phyloP scores from a whole-genome alignment of 495 filamentous ascomycete genomes.

The Trichoderma reesei region DNA sequence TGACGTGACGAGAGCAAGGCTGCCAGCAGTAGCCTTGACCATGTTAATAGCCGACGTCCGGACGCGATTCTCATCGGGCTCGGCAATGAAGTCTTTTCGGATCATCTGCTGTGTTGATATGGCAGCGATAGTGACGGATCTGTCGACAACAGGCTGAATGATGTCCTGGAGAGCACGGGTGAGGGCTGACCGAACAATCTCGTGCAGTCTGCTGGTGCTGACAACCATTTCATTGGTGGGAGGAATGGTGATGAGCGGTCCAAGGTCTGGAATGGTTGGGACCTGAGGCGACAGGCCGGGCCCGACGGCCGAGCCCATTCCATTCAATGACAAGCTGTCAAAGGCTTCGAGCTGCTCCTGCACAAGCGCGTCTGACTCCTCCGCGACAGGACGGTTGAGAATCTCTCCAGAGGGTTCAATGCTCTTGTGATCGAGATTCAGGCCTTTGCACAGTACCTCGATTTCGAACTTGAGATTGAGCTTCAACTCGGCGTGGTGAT shows the following conservation, averaged over 20 bases:
- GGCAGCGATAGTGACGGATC: slow-evolving; percentile 93
- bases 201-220: slow-evolving; percentile 57
- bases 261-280: slow-evolving; percentile 71
- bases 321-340: slow-evolving; percentile 64
- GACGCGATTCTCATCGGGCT: slow-evolving; percentile 78
- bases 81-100: slow-evolving; percentile 89
- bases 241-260: slow-evolving; percentile 61
- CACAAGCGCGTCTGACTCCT: slow-evolving; percentile 45
- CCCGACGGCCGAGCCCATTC: slow-evolving; percentile 57
- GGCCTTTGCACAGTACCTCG: slow-evolving; percentile 85
- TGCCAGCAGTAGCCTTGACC: slow-evolving; percentile 85
- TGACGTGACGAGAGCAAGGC: slow-evolving; percentile 90
- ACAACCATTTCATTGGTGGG: slow-evolving; percentile 64
- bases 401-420: slow-evolving; percentile 79
- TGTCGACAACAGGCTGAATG: slow-evolving; percentile 90
- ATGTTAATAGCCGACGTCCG: slow-evolving; percentile 79
- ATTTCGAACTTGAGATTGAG: slow-evolving; percentile 97
- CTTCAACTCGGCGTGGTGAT: slow-evolving; percentile 85
- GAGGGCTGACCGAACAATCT: slow-evolving; percentile 74
- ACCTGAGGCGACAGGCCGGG: slow-evolving; percentile 63
- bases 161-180: slow-evolving; percentile 87
- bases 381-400: slow-evolving; percentile 55
- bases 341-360: slow-evolving; percentile 55
- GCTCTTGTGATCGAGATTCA: slow-evolving; percentile 77
- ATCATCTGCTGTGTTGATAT: slow-evolving; percentile 92